phyloP scores from a whole-genome alignment of 1,284 basidiomycete genomes.

The Tilletia walkeri region DNA sequence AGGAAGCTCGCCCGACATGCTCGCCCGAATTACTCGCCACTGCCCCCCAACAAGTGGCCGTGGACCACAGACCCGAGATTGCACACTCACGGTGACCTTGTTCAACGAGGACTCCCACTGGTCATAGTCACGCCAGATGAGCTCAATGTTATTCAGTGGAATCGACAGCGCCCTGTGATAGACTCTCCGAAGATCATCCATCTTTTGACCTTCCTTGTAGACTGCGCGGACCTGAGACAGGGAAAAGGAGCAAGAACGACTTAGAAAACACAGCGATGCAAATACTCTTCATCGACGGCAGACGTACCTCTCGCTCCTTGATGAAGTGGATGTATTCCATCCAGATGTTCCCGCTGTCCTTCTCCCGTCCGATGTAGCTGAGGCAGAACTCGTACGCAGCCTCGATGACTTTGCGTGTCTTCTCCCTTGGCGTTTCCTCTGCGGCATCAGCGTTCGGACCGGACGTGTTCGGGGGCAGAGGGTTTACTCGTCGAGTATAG shows the following conservation, averaged over 20 bases:
- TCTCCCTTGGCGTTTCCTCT: slow-evolving; percentile 61
- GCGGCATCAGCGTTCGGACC: slow-evolving; percentile 42
- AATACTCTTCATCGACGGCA: neutral
- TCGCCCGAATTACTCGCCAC: neutral
- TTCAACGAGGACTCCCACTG: slow-evolving; percentile 87
- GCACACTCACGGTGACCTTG: slow-evolving; percentile 70
- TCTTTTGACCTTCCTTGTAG: slow-evolving; percentile 90
- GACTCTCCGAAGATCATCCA: slow-evolving; percentile 84
- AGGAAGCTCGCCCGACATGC: slow-evolving; percentile 3
- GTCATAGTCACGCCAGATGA: slow-evolving; percentile 92
- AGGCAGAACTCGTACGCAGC: slow-evolving; percentile 93
- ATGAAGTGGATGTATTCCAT: slow-evolving; percentile 75
- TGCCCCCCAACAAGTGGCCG: slow-evolving; percentile 12
- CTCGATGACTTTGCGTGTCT: slow-evolving; percentile 70
- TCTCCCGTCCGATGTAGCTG: slow-evolving; percentile 76
- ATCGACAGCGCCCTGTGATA: slow-evolving; percentile 92
- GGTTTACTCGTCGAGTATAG: slow-evolving; percentile 53
- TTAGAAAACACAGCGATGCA: neutral
- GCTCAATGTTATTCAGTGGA: slow-evolving; percentile 88
- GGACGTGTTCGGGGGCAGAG: slow-evolving; percentile 60
- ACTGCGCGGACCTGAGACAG: neutral
- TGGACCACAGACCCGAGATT: no score
- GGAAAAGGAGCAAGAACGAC: neutral
- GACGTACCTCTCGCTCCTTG: slow-evolving; percentile 67
- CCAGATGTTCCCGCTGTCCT: slow-evolving; percentile 64